Conservation (phyloP, 2,329 filamentous ascomycete species). For the Lomentospora prolificans region DNA sequence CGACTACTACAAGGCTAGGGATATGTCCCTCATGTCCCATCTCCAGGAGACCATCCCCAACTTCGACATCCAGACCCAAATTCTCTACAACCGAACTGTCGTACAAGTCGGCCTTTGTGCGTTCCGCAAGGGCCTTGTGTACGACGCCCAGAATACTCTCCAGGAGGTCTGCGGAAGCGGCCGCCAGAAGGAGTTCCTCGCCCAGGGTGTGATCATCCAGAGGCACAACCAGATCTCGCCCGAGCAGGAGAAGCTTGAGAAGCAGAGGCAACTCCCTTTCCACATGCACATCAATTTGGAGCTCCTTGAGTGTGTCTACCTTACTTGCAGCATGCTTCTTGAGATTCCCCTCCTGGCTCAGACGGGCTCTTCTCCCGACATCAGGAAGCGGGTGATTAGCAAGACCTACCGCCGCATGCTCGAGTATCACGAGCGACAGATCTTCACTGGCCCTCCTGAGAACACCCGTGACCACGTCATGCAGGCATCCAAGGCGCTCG, state of each 20-base stretch:
- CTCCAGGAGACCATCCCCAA: slow-evolving; percentile 93
- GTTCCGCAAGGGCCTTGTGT: slow-evolving; percentile 93
- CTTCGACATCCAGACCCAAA: slow-evolving; percentile 95
- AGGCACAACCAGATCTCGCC: slow-evolving; percentile 92
- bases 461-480: slow-evolving; percentile 99
- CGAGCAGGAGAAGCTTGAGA: slow-evolving; percentile 94
- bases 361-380: slow-evolving; percentile 89
- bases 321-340: slow-evolving; percentile 98
- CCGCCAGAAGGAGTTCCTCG: slow-evolving; percentile 93
- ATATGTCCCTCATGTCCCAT: slow-evolving; percentile 99
- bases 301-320: slow-evolving; percentile 93
- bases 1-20: slow-evolving; percentile 93
- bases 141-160: slow-evolving; percentile 93
- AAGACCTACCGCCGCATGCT: slow-evolving; percentile 99
- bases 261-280: slow-evolving; percentile 95
- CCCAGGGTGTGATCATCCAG: slow-evolving; percentile 97
- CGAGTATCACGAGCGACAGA: slow-evolving; percentile 98
- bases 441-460: slow-evolving; percentile 96
- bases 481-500: slow-evolving; percentile 95
- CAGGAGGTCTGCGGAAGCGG: slow-evolving; percentile 98
- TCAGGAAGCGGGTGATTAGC: slow-evolving; percentile 96
- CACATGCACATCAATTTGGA: slow-evolving; percentile 99
- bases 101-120: slow-evolving; percentile 97
- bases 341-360: slow-evolving; percentile 96
- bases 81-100: slow-evolving; percentile 95